Evolutionary conservation across 805 yeast species (phyloP).

Genomic region (Candida pini): DNA sequence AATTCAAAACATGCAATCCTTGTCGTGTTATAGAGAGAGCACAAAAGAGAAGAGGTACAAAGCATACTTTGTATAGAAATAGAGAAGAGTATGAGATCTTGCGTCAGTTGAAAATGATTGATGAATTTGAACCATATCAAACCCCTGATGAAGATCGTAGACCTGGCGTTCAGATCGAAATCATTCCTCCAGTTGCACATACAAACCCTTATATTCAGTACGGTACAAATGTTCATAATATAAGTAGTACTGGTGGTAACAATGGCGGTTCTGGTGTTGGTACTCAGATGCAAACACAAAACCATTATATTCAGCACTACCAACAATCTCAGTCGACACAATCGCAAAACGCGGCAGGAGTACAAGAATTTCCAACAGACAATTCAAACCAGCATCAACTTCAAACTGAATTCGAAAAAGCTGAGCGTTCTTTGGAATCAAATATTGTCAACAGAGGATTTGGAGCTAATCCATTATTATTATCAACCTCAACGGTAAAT

Average conservation of each 20-base stretch:
- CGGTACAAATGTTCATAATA: too few species aligned
- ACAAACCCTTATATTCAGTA: too few species aligned
- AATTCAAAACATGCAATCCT: conserved; percentile 53
- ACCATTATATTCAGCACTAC: too few species aligned
- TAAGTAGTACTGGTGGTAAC: too few species aligned
- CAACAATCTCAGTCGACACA: not conserved
- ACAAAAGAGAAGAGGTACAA: conserved; percentile 27
- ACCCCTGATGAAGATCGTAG: conserved; percentile 4
- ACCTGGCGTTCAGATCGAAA: not conserved
- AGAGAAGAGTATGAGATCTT: conserved; percentile 13
- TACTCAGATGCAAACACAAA: too few species aligned
- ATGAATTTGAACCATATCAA: conserved; percentile 5
- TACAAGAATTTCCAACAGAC: too few species aligned
- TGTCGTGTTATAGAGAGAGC: conserved; percentile 51
- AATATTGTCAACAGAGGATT: conserved; percentile 2
- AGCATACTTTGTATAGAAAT: conserved; percentile 16
- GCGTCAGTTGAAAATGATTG: conserved; percentile 11
- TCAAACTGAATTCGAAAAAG: conserved; percentile 8
- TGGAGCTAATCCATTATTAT: conserved; percentile 2
- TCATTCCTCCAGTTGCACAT: conserved; percentile 1
- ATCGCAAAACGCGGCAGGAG: not conserved
- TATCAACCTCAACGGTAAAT: conserved; percentile 1
- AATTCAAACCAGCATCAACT: conserved; percentile 4
- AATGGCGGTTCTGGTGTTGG: too few species aligned
- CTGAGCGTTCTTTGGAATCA: conserved; percentile 6